Evolutionary conservation across 2,329 filamentous ascomycete genomes (phyloP), one percentile per base, ranked within the genome.

Genomic region (Diplodia scrobiculata): DNA sequence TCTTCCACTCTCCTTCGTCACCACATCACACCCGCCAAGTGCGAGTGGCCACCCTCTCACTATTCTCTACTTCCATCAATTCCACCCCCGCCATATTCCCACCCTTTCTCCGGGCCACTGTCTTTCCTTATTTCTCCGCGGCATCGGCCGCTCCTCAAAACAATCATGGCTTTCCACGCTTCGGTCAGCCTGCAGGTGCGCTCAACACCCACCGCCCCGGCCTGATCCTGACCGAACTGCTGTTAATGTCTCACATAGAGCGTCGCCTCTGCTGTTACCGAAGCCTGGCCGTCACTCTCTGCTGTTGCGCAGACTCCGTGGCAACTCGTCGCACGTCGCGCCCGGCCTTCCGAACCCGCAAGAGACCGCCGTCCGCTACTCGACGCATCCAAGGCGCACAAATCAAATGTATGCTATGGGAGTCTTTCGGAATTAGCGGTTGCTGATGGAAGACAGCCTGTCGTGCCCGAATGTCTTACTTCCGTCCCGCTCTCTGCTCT

Each of bases 91-190:
- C 6, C 45, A 17, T 52, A 17, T 29, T 11, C 36, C 25, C 48
- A 27, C 19, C 29, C 36, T 11, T 53, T 10, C 14, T 65, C n/a
- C 5, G 25, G n/a, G 62, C 62, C 11, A 50, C 38, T 65, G 54
- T 66, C 64, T 62, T 60, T 66, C 47, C 27, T 52, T 58, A 45
- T 45, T 41, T 21, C 14, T 11, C 14, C 36, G 64, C 64, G 64
- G 64, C 64, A 66, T 10, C 58, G 47, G 64, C 64, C 64, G 64
- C 64, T 45, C 52, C 36, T 17, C 34, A 38, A 48, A 34, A 36
- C 36, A 52, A 71, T 68, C 72, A 84, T 84, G 83, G 82, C 82
- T 73, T 82, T 84, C 71, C 81, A 82, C 74, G 76, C 79, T 71
- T 78, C 82, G 69, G 74, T 81, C 70, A 77, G 77, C 68, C 73